Evolutionary conservation across 176 grass and related monocot genomes (phyloP).

Genomic region (Oryza glaberrima): DNA sequence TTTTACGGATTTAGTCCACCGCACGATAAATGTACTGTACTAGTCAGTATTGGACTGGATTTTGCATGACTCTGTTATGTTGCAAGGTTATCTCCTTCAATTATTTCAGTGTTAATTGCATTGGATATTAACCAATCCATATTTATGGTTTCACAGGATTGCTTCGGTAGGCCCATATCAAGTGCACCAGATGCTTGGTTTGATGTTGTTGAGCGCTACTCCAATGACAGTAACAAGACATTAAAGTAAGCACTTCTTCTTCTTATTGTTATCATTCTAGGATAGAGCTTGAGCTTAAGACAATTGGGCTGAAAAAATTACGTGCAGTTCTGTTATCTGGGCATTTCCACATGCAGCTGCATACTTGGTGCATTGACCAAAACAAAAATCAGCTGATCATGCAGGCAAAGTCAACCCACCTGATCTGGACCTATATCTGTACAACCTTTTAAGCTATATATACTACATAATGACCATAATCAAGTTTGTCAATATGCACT

Average conservation of each 20-base stretch:
- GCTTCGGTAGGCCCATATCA: conserved; percentile 77
- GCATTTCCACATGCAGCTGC: neutral
- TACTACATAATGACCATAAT: neutral
- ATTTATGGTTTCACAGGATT: conserved; percentile 59
- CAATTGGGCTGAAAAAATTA: neutral
- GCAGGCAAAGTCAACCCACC: neutral
- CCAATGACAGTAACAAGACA: conserved; percentile 85
- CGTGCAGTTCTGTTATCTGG: neutral
- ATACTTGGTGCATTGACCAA: neutral
- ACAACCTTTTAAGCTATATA: neutral
- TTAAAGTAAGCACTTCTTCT: conserved; percentile 56
- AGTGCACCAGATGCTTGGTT: conserved; percentile 91
- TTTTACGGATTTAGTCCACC: neutral
- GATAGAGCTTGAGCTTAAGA: neutral
- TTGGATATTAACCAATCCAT: conserved; percentile 10
- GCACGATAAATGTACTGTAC: neutral
- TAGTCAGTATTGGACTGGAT: conserved; percentile 2
- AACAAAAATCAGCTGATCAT: neutral
- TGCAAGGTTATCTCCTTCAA: neutral
- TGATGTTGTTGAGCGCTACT: conserved; percentile 80
- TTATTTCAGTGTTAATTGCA: conserved; percentile 12
- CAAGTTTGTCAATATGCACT: neutral
- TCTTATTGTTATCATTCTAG: neutral
- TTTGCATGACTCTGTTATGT: neutral
- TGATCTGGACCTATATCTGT: neutral